Base-by-base conservation (phyloP, 805 yeast species). In the Barnettozyma populi region DNA sequence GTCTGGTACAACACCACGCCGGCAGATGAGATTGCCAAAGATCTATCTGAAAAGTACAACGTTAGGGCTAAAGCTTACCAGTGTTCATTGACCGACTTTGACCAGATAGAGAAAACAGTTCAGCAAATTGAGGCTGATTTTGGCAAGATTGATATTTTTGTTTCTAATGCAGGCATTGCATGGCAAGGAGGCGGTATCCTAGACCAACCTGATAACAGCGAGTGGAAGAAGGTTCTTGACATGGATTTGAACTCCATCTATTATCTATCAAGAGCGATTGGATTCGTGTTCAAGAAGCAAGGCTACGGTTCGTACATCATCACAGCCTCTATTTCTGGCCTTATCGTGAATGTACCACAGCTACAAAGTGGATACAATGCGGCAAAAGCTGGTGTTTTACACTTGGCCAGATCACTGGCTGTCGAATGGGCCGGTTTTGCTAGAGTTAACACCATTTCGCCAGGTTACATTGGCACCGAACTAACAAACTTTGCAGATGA, bases 291-390 rank as follows among this genome's bases (percentile, higher is more conserved):
- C 74, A 78, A 79, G 64, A 69, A 76, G 58, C 89, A 86, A 60
- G 88, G 90, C 16, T 68, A 65, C 52, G 97, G 97, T 29, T 82
- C 94, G 1, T 73, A 88, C 56, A 80, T 90, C 57, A 75, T 86
- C 65, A 90, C 97, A 8, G 90, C 94, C 5, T 86, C 96, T 27
- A 90, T 90, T 84, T 85, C 95, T 19, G 97, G 86, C 7, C 88
- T 82, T 68, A 81, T 90, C 57, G 95, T 85, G 56, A 90, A 90
- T 65, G 76, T 81, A 49, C 97, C 97, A 16, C 95, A 90, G 66
- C 70, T 77, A 60, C 97, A 90, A 69, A 85, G 95, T 21, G 82
- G 86, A 25, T 88, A 88, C 72, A 89, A 89, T 60, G 88, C 90
- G 13, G 87, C 90, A 52, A 88, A 88, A 72, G 95, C 96, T 36